Percentiles rank a stretch among this genome's conserved stretches.
Conservation (phyloP, 2,329 filamentous ascomycete genomes). For the Cladosporium cucumerinum region DNA sequence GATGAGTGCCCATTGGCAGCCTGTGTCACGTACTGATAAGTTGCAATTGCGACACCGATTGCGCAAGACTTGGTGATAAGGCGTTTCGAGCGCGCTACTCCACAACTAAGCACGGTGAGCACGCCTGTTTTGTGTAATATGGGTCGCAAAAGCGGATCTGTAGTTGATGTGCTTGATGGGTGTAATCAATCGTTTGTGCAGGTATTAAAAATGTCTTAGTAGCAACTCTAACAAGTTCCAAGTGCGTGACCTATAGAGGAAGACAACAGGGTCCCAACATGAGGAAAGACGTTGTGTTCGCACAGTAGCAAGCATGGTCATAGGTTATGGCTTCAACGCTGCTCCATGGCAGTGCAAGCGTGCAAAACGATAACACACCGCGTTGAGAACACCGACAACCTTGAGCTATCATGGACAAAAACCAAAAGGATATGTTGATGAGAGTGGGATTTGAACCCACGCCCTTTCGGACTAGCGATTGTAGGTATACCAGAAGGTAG, state of each 20-base stretch:
- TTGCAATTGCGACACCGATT: background rate
- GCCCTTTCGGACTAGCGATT: conserved; percentile 24
- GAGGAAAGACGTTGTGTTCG: background rate
- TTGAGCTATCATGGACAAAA: background rate
- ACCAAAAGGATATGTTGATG: conserved; percentile 20
- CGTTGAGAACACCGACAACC: background rate
- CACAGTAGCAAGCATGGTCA: background rate
- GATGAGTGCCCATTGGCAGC: background rate
- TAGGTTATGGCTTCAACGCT: background rate
- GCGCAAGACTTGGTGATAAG: background rate
- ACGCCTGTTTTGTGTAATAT: background rate
- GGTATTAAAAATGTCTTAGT: background rate
- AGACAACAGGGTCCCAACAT: background rate
- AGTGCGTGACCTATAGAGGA: background rate
- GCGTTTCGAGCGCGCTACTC: background rate
- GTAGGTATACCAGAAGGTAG: background rate
- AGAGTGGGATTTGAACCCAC: conserved; percentile 33
- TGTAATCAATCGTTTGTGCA: background rate
- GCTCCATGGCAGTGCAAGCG: background rate
- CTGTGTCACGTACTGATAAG: background rate
- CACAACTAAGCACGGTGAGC: background rate
- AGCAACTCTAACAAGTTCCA: background rate
- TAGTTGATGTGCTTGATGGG: background rate
- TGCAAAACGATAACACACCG: background rate
- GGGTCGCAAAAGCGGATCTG: background rate